Percentiles rank a stretch among this genome's conserved stretches.
Conservation (phyloP, 371 early-diverging fungal species). For the Racocetra persica region DNA sequence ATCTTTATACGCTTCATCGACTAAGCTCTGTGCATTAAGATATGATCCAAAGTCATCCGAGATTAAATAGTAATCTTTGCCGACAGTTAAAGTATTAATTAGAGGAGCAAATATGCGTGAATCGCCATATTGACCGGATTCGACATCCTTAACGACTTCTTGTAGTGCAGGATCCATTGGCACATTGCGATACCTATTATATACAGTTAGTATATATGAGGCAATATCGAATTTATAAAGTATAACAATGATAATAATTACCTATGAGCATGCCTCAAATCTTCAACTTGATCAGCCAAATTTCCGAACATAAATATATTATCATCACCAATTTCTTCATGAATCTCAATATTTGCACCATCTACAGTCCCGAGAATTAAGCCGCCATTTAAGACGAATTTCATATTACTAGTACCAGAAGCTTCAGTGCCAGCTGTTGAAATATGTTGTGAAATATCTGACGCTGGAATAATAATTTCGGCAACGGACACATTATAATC, state of each 20-base stretch:
- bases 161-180: constrained; percentile 77
- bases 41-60: constrained; percentile 88
- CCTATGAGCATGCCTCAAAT: constrained; percentile 83
- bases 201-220: not conserved
- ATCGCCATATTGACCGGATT: constrained; percentile 81
- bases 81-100: constrained; percentile 77
- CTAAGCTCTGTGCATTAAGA: constrained; percentile 74
- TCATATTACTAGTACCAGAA: constrained; percentile 98
- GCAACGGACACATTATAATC: constrained; percentile 95
- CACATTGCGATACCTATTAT: constrained; percentile 67
- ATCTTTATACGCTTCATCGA: constrained; percentile 82
- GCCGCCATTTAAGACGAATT: constrained; percentile 96
- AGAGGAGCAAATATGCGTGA: constrained; percentile 74
- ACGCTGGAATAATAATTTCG: constrained; percentile 89
- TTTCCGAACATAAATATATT: constrained; percentile 94
- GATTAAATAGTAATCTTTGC: constrained; percentile 88
- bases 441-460: constrained; percentile 92
- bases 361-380: constrained; percentile 88
- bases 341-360: constrained; percentile 95
- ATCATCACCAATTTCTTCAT: constrained; percentile 91
- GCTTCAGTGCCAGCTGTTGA: constrained; percentile 97
- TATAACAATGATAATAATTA: constrained; percentile 34
- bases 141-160: constrained; percentile 76
- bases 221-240: not conserved
- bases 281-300: constrained; percentile 86